Base-by-base conservation (phyloP, 1,284 basidiomycete genomes). In the Amylostereum areolatum region DNA sequence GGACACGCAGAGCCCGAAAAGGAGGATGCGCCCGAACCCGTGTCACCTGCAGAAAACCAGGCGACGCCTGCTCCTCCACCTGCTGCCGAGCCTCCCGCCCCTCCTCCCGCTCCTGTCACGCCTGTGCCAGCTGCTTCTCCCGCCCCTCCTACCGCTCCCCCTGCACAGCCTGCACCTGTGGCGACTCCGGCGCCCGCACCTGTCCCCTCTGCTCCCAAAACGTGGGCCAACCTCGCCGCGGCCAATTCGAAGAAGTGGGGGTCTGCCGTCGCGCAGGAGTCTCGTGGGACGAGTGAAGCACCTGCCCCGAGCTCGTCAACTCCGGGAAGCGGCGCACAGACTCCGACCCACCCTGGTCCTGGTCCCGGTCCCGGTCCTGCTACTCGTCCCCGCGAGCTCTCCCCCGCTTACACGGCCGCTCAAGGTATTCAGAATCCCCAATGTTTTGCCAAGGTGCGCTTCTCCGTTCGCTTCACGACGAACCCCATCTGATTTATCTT, bases 141-240 rank as follows among this genome's bases (percentile, higher is more conserved):
- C n/a, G 56, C 66, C 3, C 47, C 62, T 45, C 61, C 57, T 40
- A 58, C 52, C 4, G 57, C 61, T 28, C 59, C 57, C 28, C 52
- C 51, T 4, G 53, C 48, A 10, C 61, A 48, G 42, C 60, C 55
- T 51, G 62, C 61, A 25, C 66, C 64, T 29, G 57, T 67, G 12
- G 59, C 67, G 11, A 66, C 69, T 7, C 69, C 75, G 1, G 59
- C 76, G 2, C 61, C 66, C 2, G 67, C 70, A 0, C 57, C 71
- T 25, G 78, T 73, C 24, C 82, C 87, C 2, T 64, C 78, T 11
- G 71, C 60, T 25, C 83, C 85, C 25, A 89, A 91, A 66, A 89
- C 87, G 0, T 97, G 93, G 94, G 94, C 94, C 0, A 88, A 86
- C 52, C 81, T 96, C 45, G 94, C 93, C 47, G 92, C 92, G 34